Base-by-base conservation (phyloP, 106 monocot species). In the Allium fistulosum region DNA sequence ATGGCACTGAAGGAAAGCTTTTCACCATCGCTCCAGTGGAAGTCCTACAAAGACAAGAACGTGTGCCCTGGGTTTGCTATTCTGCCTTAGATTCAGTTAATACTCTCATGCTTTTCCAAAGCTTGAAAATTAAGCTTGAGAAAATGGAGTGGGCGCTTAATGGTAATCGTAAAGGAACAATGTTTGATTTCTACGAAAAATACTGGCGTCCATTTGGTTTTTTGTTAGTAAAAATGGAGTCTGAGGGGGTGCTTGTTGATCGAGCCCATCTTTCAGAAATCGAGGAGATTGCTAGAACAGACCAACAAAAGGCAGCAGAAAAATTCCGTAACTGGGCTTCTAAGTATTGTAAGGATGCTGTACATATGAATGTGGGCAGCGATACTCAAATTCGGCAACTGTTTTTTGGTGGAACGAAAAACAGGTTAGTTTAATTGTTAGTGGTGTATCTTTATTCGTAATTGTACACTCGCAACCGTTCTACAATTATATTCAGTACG, bases 301-400 rank as follows among this genome's bases (percentile, higher is more conserved):
- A 99, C 70, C 82, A 90, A 52, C 47, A 81, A 81, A 67, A 82
- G 52, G 93, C 90, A 50, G 90, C 81, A 45, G 80, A 81, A 4
- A 87, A 48, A 72, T 99, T 99, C 59, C 80, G 90, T 46, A 81
- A 81, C 8, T 99, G 99, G 99, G 99, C 99, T 28, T 77, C 90
- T 53, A 75, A 74, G 52, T 85, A 85, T 58, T 99, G 99, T 57
- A 57, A 78, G 55, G 93, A 99, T 87, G 99, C 99, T 57, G 81
- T 81, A 50, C 90, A 83, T 60, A 99, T 99, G 99, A 99, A 99
- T 75, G 93, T 93, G 4, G 93, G 87, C 57, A 99, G 99, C 79
- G 93, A 99, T 85, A 62, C 80, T 71, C 99, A 99, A 73, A 78
- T 93, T 18, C 85, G 93, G 4, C 99, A 93, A 61, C 81, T 99